Base-by-base conservation (phyloP, 192 early-diverging fungal species). In the Coemansia sp. region DNA sequence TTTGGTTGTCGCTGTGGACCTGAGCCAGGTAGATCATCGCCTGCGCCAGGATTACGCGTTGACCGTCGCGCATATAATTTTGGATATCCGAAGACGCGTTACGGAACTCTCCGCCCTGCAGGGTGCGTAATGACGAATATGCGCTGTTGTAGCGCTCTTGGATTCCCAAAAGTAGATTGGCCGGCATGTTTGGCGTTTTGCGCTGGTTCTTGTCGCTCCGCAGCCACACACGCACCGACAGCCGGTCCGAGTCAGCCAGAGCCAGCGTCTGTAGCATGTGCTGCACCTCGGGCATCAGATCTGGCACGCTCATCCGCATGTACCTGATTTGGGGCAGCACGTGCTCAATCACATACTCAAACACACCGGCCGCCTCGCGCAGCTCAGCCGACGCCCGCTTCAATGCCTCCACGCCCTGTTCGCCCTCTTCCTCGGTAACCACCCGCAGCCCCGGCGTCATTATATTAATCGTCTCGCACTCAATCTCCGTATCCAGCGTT, bases 61-160 rank as follows among this genome's bases (percentile, higher is more conserved):
- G 79, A n/a, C 79, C 74, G 37, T 81, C 79, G 45, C 67, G 69
- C 74, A 81, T 73, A 56, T 81, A 81, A 69, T 62, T 69, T 32
- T 69, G 69, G 38, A 81, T 76, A 7, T 81, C 73, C 2, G 69
- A 45, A 7, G 79, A 76, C 39, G 75, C 70, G 62, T 48, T 70
- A 32, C 79, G 73, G 60, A 69, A 73, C 63, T 81, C 79, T 35
- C 73, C 74, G 60, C 67, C 72, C 23, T 69, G 79, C 53, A 81
- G 35, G 0, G 70, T 72, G 14, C 70, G 79, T 48, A 81, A 35
- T 1, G 67, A 50, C 10, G 67, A 65, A 52, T 63, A 56, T 5
- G 79, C 79, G 39, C 69, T 75, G 19, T 51, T 56, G 38, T 81
- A 81, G 47, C 74, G 73, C 57, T 81, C 70, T 21, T 81, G 79